phyloP scores from a whole-genome alignment of 192 early-diverging fungal species.

The Chytriomyces sp. region DNA sequence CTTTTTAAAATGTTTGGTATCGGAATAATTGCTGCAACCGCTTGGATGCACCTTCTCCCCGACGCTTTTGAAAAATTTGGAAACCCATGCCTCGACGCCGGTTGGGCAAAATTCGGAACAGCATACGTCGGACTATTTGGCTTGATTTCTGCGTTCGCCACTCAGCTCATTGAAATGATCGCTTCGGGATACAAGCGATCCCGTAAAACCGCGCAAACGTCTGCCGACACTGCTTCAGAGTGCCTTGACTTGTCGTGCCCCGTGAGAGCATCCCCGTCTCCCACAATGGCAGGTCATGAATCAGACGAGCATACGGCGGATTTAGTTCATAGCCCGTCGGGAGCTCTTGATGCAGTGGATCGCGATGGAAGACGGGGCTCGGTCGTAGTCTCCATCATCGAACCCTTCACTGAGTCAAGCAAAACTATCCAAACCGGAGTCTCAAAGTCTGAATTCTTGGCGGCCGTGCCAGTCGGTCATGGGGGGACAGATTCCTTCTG shows the following conservation, averaged over 20 bases:
- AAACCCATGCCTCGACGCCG: constrained; percentile 10
- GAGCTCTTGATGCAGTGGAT: background rate
- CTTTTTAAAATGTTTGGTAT: constrained; percentile 58
- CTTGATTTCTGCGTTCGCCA: constrained; percentile 39
- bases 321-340: background rate
- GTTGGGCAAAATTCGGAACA: constrained; percentile 24
- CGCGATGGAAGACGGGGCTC: background rate
- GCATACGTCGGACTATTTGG: constrained; percentile 46
- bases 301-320: background rate
- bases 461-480: background rate
- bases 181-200: constrained; percentile 11
- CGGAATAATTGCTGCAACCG: constrained; percentile 54
- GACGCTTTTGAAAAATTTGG: constrained; percentile 34
- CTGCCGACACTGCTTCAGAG: background rate
- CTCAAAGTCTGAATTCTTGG: background rate
- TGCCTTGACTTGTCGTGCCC: background rate
- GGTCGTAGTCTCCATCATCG: background rate
- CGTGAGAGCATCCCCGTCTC: background rate
- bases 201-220: background rate
- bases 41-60: constrained; percentile 54
- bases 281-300: background rate
- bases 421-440: background rate
- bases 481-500: background rate
- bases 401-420: background rate
- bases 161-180: constrained; percentile 39